phyloP scores from a whole-genome alignment of 805 yeast genomes.

The Dipodascus albidus region DNA sequence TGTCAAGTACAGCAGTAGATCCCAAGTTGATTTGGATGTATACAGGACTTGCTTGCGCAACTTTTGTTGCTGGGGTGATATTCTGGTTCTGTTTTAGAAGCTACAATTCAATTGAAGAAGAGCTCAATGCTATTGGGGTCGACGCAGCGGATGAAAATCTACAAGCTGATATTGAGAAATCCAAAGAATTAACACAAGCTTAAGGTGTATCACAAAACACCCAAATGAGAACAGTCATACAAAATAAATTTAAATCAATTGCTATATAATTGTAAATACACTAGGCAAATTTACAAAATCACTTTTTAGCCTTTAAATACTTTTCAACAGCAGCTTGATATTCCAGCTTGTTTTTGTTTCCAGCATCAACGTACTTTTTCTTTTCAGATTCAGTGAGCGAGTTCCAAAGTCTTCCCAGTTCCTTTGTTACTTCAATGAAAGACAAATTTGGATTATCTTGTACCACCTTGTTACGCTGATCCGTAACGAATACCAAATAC shows the following conservation, averaged over 20 bases:
- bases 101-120: constrained; percentile 46
- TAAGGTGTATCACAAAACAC: too few relatives aligned
- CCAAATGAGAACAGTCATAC: too few relatives aligned
- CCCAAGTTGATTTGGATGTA: constrained; percentile 65
- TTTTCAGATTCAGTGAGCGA: not conserved
- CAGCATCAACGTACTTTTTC: not conserved
- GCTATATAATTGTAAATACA: too few relatives aligned
- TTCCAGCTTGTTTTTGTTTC: not conserved
- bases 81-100: constrained; percentile 52
- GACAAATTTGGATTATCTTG: not conserved
- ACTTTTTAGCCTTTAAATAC: not conserved
- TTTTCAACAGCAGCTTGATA: not conserved
- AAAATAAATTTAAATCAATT: too few relatives aligned
- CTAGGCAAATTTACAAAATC: too few relatives aligned
- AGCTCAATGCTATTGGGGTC: constrained; percentile 40
- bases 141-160: constrained; percentile 12
- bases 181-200: not conserved
- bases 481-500: not conserved
- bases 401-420: not conserved
- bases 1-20: constrained; percentile 55
- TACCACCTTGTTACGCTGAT: not conserved
- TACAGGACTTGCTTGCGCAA: constrained; percentile 48
- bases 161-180: too few relatives aligned
- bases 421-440: not conserved
- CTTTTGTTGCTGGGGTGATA: constrained; percentile 43